Evolutionary conservation across 2,329 filamentous ascomycete species (phyloP), one percentile per base, ranked within the genome.

Genomic region (Calonectria pseudoreteaudii): DNA sequence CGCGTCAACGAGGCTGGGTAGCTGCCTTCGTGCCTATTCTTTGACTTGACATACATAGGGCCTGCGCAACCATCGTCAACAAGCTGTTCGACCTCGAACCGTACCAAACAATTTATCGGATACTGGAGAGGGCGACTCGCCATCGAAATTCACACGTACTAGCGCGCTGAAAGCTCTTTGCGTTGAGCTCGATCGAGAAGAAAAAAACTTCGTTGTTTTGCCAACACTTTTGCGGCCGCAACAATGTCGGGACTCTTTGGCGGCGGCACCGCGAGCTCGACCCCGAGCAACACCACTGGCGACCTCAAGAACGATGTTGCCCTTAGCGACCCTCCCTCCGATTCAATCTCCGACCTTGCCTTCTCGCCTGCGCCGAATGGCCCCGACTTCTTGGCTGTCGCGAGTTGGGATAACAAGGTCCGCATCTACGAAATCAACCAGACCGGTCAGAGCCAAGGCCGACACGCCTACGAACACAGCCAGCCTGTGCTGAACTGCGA

Each of bases 341-440:
- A 99, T 86, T 94, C 94, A 85, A 94, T 98, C 81, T 96, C 96
- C 44, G 95, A 95, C 82, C 90, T 99, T 74, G 88, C 92, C 64
- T 99, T 98, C 87, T 96, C 94, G 18, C 92, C 93, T 81, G 89
- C 81, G 81, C 86, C 75, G 81, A 88, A 83, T 81, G 84, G 81
- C 58, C 83, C 84, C 81, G 95, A 98, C 80, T 94, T 97, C 83
- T 89, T 99, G 23, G 95, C 96, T 30, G 94, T 98, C 44, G 89
- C 95, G 62, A 98, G 95, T 80, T 99, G 97, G 97, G 97, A 99
- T 86, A 98, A 97, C 88, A 98, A 98, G 85, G 95, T 98, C 76
- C 94, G 96, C 82, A 96, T 99, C 83, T 99, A 98, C 87, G 95
- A 98, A 85, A 95, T 98, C 83, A 92, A 93, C 77, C 86, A 86